These are phyloP conservation scores for Claviceps paspali DNA, from an alignment of 2,329 filamentous ascomycete genomes.

Conservation along the genomic window DNA sequence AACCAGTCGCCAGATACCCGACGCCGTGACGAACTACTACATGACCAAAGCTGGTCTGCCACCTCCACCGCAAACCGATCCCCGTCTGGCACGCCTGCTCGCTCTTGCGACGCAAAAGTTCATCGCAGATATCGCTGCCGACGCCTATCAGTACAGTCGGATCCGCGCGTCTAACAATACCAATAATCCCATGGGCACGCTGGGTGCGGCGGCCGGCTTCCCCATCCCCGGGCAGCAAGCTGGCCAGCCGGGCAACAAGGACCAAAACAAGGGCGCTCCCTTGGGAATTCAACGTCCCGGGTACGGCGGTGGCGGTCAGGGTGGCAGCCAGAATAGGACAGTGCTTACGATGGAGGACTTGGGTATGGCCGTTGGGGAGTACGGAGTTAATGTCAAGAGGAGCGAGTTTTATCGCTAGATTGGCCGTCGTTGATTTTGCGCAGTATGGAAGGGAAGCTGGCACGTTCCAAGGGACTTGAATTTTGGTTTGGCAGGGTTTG, in stretches of 20 bases:
- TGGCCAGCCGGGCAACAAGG: constrained; percentile 39
- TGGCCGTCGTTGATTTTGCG: too few relatives aligned
- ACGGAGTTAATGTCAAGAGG: constrained; percentile 92
- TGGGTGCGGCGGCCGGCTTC: constrained; percentile 61
- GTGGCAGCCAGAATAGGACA: constrained; percentile 76
- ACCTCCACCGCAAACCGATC: constrained; percentile 79
- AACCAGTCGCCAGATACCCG: constrained; percentile 59
- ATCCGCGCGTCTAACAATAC: constrained; percentile 79
- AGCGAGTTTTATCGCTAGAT: constrained; percentile 82
- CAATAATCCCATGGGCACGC: constrained; percentile 81
- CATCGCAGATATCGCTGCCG: constrained; percentile 90
- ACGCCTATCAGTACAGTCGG: constrained; percentile 93
- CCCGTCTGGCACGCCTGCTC: constrained; percentile 78
- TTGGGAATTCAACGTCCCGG: constrained; percentile 63
- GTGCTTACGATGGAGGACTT: constrained; percentile 98
- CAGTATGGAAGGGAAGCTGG: not conserved
- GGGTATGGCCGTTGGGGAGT: constrained; percentile 95
- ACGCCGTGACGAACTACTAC: constrained; percentile 96
- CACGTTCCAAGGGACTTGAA: not conserved
- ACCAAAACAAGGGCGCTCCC: constrained; percentile 41
- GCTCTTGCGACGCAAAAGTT: constrained; percentile 98
- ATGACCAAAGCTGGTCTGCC: constrained; percentile 90
- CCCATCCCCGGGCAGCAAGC: constrained; percentile 47
- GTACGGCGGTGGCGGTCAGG: constrained; percentile 77
- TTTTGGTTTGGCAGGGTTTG: not conserved